Conservation (phyloP, 108 stramenopile genomes). For the Fragilariopsis cylindrus region DNA sequence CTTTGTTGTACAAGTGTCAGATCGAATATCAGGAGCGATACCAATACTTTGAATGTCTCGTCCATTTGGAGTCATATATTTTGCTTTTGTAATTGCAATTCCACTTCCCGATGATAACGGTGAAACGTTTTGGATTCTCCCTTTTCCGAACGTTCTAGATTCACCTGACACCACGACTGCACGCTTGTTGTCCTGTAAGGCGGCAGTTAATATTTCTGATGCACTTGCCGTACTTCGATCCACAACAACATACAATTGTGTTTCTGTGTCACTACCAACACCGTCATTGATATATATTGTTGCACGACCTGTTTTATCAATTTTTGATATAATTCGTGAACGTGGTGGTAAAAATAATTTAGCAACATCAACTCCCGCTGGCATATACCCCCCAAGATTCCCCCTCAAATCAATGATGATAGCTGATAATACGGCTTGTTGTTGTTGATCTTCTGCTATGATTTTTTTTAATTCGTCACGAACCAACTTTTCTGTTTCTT, state of each 20-base stretch:
- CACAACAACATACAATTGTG: conserved; percentile 49
- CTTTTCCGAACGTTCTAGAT: conserved; percentile 82
- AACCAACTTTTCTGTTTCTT: conserved; percentile 43
- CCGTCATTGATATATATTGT: conserved; percentile 50
- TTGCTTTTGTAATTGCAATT: conserved; percentile 79
- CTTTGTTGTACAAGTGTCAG: conserved; percentile 12
- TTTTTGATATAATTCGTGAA: conserved; percentile 49
- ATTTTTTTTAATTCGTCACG: conserved; percentile 32
- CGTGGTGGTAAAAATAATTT: conserved; percentile 50
- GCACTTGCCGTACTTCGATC: conserved; percentile 59
- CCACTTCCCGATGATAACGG: conserved; percentile 69
- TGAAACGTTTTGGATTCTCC: conserved; percentile 80
- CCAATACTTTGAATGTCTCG: conserved; percentile 74
- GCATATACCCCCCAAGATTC: conserved; percentile 68
- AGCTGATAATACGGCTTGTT: conserved; percentile 6
- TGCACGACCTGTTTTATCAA: conserved; percentile 40
- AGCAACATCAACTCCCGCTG: conserved; percentile 58
- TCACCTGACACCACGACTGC: conserved; percentile 59
- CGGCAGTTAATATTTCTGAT: conserved; percentile 74
- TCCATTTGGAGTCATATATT: conserved; percentile 78
- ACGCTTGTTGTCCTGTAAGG: conserved; percentile 77
- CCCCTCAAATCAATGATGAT: conserved; percentile 57
- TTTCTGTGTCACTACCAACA: conserved; percentile 44
- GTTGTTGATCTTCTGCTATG: conserved; percentile 3
- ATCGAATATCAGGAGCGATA: conserved; percentile 49